Evolutionary conservation across 345 rosid genomes (phyloP), one percentile per base, ranked within the genome.

Genomic region (Linum usitatissimum): DNA sequence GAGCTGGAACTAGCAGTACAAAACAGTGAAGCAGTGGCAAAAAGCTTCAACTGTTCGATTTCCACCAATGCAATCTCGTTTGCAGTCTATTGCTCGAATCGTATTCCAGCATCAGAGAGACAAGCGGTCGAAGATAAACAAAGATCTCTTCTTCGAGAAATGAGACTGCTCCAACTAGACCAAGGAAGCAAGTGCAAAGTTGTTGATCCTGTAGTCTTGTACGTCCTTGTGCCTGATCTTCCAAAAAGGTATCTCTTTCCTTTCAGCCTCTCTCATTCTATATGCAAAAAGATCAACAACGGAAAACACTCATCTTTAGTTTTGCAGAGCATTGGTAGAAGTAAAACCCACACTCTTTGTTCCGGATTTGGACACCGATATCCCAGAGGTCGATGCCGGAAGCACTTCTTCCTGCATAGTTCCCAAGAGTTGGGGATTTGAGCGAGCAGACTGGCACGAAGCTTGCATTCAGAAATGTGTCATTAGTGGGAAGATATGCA

Each of bases 1-100:
- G 99, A 90, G 84, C 68, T 90, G 55, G 84, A 83, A 68, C 95
- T 76, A 73, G 97, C 99, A 15, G 78, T 93, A 59, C 66, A 66
- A 71, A 93, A 93, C 78, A 86, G 92, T 65, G 99, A 93, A 77
- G 97, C 99, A 31, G 84, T 90, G 72, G 95, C 97, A 68, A 79
- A 83, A 61, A 64, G 81, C 76, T 93, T 78, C 65, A 70, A 77
- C 59, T 75, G 94, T 71, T 93, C 99, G 51, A 71, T 90, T 71
- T 76, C 91, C 57, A 74, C 82, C 55, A 87, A 96, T 39, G 79
- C 87, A 63, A 54, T 90, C 67, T 68, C 78, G 40, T 82, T 87
- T 63, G 79, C 86, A 45, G 61, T 93, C 28, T 93, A 83, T 84
- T 87, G 91, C 66, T 93, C 97, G 13, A 58, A 57, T 57, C 71